phyloP scores from a whole-genome alignment of 2,329 filamentous ascomycete genomes.

The Hyphodiscus sp. region DNA sequence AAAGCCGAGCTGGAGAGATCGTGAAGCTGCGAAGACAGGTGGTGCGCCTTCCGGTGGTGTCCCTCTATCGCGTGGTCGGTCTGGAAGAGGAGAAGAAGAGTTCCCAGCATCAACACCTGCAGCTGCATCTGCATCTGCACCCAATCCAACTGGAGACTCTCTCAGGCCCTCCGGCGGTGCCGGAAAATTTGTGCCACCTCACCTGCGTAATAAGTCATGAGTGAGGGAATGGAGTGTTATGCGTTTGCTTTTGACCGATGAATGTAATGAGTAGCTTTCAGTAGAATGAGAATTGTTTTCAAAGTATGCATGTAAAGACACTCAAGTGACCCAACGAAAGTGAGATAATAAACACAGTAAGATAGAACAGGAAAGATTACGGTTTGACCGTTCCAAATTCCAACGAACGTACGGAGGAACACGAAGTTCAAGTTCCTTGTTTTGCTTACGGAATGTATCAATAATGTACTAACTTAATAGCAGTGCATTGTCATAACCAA shows the following conservation, averaged over 20 bases:
- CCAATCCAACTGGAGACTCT: conserved; percentile 34
- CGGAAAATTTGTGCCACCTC: conserved; percentile 54
- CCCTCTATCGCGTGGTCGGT: conserved; percentile 39
- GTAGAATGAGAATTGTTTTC: not conserved
- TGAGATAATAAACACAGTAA: no score
- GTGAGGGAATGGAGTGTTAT: conserved; percentile 2
- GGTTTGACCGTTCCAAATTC: no score
- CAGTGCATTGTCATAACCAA: no score
- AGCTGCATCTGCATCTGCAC: conserved; percentile 18
- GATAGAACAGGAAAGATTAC: no score
- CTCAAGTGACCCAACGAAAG: no score
- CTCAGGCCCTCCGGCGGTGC: conserved; percentile 46
- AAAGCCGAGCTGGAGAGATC: conserved; percentile 52
- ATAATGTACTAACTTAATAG: no score
- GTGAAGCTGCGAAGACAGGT: conserved; percentile 43
- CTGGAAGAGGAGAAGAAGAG: conserved; percentile 39
- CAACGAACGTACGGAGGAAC: no score
- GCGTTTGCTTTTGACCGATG: not conserved
- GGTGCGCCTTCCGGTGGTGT: conserved; percentile 33
- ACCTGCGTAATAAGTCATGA: conserved; percentile 32
- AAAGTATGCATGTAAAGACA: not conserved
- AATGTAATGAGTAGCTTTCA: not conserved
- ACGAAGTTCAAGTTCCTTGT: no score
- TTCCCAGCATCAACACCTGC: conserved; percentile 33
- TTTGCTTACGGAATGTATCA: no score